Evolutionary conservation across 441 rosid genomes (phyloP).

Genomic region (Jatropha podagrica): DNA sequence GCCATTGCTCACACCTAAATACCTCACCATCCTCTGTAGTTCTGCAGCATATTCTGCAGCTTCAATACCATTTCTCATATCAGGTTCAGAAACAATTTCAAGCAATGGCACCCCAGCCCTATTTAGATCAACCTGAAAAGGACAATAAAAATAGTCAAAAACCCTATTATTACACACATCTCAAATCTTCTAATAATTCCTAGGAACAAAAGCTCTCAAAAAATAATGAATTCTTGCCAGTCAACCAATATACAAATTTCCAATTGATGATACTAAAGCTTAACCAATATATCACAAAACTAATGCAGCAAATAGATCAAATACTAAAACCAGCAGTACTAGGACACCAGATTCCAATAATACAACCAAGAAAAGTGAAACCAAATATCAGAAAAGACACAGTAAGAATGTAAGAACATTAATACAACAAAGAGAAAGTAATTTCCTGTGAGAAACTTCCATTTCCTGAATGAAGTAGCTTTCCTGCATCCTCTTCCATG

Average conservation of each 20-base stretch:
- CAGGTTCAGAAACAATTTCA: slow-evolving; percentile 97
- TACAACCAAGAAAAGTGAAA: slow-evolving; percentile 7
- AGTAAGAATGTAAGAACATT: not conserved
- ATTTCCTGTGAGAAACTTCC: slow-evolving; percentile 70
- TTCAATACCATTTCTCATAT: slow-evolving; percentile 89
- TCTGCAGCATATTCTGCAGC: slow-evolving; percentile 93
- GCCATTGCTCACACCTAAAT: slow-evolving; percentile 85
- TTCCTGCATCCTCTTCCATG: slow-evolving; percentile 98
- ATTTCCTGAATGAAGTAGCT: slow-evolving; percentile 73
- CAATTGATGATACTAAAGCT: too few species aligned
- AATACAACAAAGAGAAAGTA: slow-evolving; percentile 22
- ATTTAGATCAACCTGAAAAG: slow-evolving; percentile 81
- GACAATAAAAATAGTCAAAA: slow-evolving; percentile 17
- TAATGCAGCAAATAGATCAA: not conserved
- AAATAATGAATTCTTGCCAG: not conserved
- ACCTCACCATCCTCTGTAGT: slow-evolving; percentile 83
- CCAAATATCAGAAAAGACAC: not conserved
- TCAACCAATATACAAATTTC: not conserved
- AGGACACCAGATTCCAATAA: not conserved
- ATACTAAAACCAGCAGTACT: not conserved
- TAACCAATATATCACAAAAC: not conserved
- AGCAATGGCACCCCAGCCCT: slow-evolving; percentile 98
- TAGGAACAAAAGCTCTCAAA: not conserved
- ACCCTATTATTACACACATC: slow-evolving; percentile 5
- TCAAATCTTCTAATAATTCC: not conserved